Percentiles rank a stretch among this genome's conserved stretches.
These are phyloP conservation scores for Rhodofomes roseus DNA, from an alignment of 1,284 basidiomycete species.

Conservation along the genomic window DNA sequence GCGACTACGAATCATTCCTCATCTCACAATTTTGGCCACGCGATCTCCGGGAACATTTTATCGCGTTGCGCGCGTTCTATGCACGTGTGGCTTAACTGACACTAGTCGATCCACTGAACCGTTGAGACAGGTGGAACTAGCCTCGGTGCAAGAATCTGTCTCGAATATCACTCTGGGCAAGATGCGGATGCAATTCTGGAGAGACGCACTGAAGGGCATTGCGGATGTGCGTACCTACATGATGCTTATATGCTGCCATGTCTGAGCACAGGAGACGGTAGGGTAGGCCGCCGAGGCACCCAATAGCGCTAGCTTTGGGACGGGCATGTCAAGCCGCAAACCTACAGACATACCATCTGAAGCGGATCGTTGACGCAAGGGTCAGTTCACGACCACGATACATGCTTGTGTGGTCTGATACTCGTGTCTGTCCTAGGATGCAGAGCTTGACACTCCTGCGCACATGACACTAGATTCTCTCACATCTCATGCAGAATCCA, in stretches of 20 bases:
- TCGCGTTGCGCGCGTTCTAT: constrained; percentile 85
- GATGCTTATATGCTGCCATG: not conserved
- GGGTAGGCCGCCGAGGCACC: constrained; percentile 78
- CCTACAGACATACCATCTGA: constrained; percentile 74
- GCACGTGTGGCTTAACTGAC: constrained; percentile 45
- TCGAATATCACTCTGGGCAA: constrained; percentile 79
- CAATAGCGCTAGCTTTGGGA: constrained; percentile 75
- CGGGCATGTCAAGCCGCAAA: constrained; percentile 50
- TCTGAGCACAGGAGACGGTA: constrained; percentile 32
- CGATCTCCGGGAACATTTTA: constrained; percentile 63
- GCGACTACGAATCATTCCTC: constrained; percentile 82
- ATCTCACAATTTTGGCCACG: constrained; percentile 76
- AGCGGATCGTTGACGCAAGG: constrained; percentile 82
- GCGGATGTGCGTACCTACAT: constrained; percentile 49
- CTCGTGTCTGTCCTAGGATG: constrained; percentile 47
- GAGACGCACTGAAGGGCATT: constrained; percentile 76
- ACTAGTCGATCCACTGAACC: not conserved
- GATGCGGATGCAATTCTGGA: constrained; percentile 93
- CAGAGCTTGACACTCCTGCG: constrained; percentile 65
- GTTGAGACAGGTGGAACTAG: constrained; percentile 70
- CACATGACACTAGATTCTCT: constrained; percentile 72
- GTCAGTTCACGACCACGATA: constrained; percentile 43
- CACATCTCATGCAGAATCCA: constrained; percentile 71
- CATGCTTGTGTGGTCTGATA: constrained; percentile 3
- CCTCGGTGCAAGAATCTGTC: constrained; percentile 76